phyloP scores from a whole-genome alignment of 352 stramenopile species.

The Globisporangium takayamanum region DNA sequence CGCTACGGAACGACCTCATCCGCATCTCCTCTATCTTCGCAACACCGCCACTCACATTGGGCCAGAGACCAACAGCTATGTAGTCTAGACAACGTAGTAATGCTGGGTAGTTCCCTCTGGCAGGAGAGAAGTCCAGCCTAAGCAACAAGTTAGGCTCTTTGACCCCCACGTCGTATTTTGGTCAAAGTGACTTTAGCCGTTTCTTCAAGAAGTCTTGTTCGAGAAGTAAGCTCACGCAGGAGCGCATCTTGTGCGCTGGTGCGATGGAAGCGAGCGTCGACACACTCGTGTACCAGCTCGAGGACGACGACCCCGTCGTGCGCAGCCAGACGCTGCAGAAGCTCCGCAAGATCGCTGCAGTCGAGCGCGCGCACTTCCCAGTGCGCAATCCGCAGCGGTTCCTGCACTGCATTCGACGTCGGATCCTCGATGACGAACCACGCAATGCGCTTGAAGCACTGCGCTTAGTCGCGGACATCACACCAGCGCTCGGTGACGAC shows the following conservation, averaged over 20 bases:
- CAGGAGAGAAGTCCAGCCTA: too few species aligned
- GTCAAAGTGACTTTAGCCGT: not conserved
- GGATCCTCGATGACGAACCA: slow-evolving; percentile 36
- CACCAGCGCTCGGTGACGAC: slow-evolving; percentile 52
- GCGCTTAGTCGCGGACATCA: slow-evolving; percentile 54
- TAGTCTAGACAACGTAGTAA: too few species aligned
- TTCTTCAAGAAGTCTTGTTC: not conserved
- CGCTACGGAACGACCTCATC: too few species aligned
- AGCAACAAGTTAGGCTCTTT: too few species aligned
- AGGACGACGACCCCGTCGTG: slow-evolving; percentile 57
- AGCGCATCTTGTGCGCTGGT: slow-evolving; percentile 17
- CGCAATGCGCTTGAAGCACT: slow-evolving; percentile 46
- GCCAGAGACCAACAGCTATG: too few species aligned
- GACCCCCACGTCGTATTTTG: too few species aligned
- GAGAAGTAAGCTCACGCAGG: too few species aligned
- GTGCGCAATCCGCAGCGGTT: slow-evolving; percentile 71
- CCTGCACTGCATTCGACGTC: slow-evolving; percentile 57
- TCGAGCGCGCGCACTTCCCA: slow-evolving; percentile 55
- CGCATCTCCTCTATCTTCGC: too few species aligned
- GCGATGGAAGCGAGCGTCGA: slow-evolving; percentile 53
- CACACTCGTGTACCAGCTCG: slow-evolving; percentile 73
- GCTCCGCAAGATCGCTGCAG: slow-evolving; percentile 56
- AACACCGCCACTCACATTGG: too few species aligned
- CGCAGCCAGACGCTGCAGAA: slow-evolving; percentile 50
- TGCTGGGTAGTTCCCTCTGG: too few species aligned